Conservation (phyloP, 2,329 filamentous ascomycete genomes). For the Scedosporium aurantiacum region DNA sequence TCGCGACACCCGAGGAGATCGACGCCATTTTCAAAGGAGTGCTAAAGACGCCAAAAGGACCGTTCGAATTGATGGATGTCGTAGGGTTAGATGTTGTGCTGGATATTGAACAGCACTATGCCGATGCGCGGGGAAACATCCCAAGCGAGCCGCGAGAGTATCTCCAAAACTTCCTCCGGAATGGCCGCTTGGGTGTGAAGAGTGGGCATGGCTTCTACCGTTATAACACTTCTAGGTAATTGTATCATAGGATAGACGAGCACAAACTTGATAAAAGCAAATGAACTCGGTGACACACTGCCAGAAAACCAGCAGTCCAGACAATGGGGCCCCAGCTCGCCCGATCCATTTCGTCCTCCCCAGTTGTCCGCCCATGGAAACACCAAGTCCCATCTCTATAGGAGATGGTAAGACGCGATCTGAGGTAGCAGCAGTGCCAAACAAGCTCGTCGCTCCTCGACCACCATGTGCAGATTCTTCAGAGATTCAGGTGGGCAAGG, state of each 20-base stretch:
- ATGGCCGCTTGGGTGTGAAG: constrained; percentile 18
- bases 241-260: not conserved
- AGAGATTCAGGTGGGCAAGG: too few species aligned
- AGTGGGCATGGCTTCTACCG: constrained; percentile 19
- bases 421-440: too few species aligned
- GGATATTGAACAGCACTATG: constrained; percentile 21
- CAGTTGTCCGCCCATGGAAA: too few species aligned
- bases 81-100: constrained; percentile 20
- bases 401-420: too few species aligned
- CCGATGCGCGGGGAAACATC: constrained; percentile 15
- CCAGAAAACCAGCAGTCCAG: too few species aligned
- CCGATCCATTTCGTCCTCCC: too few species aligned
- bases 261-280: not conserved
- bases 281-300: not conserved
- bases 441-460: too few species aligned
- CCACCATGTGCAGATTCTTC: too few species aligned
- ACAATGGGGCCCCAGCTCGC: too few species aligned
- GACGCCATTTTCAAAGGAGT: constrained; percentile 19
- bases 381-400: too few species aligned
- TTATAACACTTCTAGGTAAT: constrained; percentile 1
- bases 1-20: constrained; percentile 19
- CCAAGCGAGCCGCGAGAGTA: constrained; percentile 16
- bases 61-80: constrained; percentile 21
- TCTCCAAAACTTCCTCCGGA: constrained; percentile 13
- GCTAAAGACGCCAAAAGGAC: constrained; percentile 19